phyloP scores from a whole-genome alignment of 2,329 filamentous ascomycete species.

The Scopulariopsis brevicaulis region DNA sequence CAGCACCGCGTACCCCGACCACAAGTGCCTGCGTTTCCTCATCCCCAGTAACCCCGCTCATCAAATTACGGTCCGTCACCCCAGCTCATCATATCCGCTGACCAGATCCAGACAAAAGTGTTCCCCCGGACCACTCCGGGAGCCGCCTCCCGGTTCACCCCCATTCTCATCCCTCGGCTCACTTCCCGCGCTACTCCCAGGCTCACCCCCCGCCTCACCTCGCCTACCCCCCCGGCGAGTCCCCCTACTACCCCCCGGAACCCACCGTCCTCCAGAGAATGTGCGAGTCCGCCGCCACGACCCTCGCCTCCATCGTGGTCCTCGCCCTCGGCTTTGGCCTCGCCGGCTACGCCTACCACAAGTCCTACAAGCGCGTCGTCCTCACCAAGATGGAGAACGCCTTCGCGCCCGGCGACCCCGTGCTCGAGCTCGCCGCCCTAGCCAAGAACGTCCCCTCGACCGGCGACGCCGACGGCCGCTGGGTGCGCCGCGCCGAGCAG shows the following conservation, averaged over 20 bases:
- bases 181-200: neutral
- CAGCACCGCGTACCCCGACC: neutral
- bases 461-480: slow-evolving; percentile 42
- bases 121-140: too few relatives aligned
- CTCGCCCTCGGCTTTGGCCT: slow-evolving; percentile 52
- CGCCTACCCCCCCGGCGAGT: too few relatives aligned
- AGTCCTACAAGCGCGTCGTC: slow-evolving; percentile 79
- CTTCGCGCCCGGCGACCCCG: slow-evolving; percentile 85
- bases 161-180: too few relatives aligned
- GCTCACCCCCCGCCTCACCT: too few relatives aligned
- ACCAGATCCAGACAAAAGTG: too few relatives aligned
- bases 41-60: neutral
- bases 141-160: too few relatives aligned
- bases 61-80: neutral
- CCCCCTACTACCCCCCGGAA: slow-evolving; percentile 12
- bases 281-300: slow-evolving; percentile 64
- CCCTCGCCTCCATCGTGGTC: slow-evolving; percentile 62
- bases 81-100: too few relatives aligned
- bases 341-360: slow-evolving; percentile 70
- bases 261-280: slow-evolving; percentile 45
- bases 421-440: slow-evolving; percentile 66
- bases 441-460: slow-evolving; percentile 41
- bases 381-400: slow-evolving; percentile 88
- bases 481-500: slow-evolving; percentile 81
- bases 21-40: neutral